Conservation (phyloP, 129 eudicot genomes). For the Arctium minus region DNA sequence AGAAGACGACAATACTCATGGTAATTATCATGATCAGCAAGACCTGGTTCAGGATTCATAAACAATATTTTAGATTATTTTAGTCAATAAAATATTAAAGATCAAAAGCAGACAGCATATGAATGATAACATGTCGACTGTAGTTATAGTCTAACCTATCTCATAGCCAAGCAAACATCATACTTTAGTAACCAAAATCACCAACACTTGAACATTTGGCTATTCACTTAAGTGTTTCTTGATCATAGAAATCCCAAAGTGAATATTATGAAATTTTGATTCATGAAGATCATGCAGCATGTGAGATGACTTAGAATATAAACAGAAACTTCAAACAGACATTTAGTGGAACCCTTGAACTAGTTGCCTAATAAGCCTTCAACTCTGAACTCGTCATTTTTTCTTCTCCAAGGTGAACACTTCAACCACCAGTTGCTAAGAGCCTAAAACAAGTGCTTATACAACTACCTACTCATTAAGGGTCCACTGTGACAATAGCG, state of each 20-base stretch:
- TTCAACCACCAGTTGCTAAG: background rate
- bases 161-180: background rate
- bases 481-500: background rate
- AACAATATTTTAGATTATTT: slow-evolving; percentile 13
- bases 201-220: background rate
- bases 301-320: background rate
- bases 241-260: background rate
- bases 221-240: background rate
- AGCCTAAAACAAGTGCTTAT: background rate
- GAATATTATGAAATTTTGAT: background rate
- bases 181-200: background rate
- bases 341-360: background rate
- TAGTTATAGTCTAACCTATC: slow-evolving; percentile 6
- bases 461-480: background rate
- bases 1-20: slow-evolving; percentile 97
- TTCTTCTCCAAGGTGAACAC: background rate
- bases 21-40: slow-evolving; percentile 94
- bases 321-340: background rate
- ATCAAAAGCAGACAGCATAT: slow-evolving; percentile 18
- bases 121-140: background rate
- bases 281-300: background rate
- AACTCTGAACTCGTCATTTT: background rate
- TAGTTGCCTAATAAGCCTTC: background rate
- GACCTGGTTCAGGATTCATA: slow-evolving; percentile 49
- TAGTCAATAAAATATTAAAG: background rate